phyloP scores from a whole-genome alignment of 164 flowering plant genomes.

The Nelumbo lutea region DNA sequence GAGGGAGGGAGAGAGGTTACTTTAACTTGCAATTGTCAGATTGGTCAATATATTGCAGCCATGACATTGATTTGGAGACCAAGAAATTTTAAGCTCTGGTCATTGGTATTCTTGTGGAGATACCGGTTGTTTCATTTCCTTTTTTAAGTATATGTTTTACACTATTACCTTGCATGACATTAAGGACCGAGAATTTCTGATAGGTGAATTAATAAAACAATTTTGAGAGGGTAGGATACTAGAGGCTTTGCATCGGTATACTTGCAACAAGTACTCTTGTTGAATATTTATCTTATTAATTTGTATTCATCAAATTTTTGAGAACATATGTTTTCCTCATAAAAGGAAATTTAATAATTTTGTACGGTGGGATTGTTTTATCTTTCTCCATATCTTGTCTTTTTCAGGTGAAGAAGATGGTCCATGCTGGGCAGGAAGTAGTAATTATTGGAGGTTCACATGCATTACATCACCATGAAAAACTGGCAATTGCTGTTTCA shows the following conservation, averaged over 20 bases:
- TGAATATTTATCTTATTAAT: background rate
- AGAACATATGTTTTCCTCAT: background rate
- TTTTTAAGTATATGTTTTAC: too few species aligned
- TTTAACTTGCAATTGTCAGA: too few species aligned
- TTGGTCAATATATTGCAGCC: too few species aligned
- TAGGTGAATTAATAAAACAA: too few species aligned
- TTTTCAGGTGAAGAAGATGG: conserved; percentile 81
- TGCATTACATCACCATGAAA: conserved; percentile 87
- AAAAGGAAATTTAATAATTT: background rate
- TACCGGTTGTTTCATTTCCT: too few species aligned
- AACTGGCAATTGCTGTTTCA: conserved; percentile 92
- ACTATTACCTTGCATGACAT: too few species aligned
- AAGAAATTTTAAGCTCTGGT: too few species aligned
- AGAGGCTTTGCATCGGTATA: background rate
- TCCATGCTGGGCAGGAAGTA: conserved; percentile 84
- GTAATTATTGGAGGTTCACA: conserved; percentile 84
- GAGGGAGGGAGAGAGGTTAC: too few species aligned
- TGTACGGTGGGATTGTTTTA: background rate
- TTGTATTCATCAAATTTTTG: background rate
- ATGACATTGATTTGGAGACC: too few species aligned
- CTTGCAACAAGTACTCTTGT: background rate
- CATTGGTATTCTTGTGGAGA: too few species aligned
- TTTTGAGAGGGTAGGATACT: too few species aligned
- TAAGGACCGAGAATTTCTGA: too few species aligned
- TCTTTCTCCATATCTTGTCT: background rate